Evolutionary conservation across 2,329 filamentous ascomycete genomes (phyloP).

Genomic region (Exophiala mesophila): DNA sequence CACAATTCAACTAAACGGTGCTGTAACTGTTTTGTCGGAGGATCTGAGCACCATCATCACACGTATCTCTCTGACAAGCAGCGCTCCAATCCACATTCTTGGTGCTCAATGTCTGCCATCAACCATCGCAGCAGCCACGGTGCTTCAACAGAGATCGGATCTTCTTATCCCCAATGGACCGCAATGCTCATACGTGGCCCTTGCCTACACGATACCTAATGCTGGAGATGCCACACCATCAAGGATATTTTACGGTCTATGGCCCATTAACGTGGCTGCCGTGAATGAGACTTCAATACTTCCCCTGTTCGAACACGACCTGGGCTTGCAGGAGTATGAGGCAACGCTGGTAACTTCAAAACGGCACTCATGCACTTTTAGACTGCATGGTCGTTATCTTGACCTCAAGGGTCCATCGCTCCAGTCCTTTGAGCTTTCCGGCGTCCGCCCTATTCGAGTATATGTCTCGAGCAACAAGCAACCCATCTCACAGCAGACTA

Average conservation of each 20-base stretch:
- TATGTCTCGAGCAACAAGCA: conserved; percentile 9
- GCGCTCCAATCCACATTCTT: conserved; percentile 15
- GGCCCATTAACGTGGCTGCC: conserved; percentile 27
- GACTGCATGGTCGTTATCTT: conserved; percentile 12
- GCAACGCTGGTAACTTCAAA: conserved; percentile 25
- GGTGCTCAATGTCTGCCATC: conserved; percentile 20
- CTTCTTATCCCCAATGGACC: conserved; percentile 12
- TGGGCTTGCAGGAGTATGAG: conserved; percentile 6
- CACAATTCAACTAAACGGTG: conserved; percentile 41
- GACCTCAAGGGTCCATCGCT: conserved; percentile 21
- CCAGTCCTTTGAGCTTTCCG: conserved; percentile 40
- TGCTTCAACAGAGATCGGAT: conserved; percentile 28
- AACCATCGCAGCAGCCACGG: conserved; percentile 24
- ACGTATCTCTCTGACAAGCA: conserved; percentile 9
- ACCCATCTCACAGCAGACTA: conserved; percentile 9
- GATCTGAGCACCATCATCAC: conserved; percentile 25
- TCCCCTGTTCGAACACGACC: conserved; percentile 36
- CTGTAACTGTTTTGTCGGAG: conserved; percentile 36
- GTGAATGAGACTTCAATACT: conserved; percentile 34
- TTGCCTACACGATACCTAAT: conserved; percentile 7
- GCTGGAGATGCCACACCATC: conserved; percentile 12
- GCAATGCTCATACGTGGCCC: conserved; percentile 10
- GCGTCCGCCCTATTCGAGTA: conserved; percentile 11
- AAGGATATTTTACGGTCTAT: conserved; percentile 34
- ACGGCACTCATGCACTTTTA: conserved; percentile 7